phyloP scores from a whole-genome alignment of 352 stramenopile species.

The Phytophthora vignae region DNA sequence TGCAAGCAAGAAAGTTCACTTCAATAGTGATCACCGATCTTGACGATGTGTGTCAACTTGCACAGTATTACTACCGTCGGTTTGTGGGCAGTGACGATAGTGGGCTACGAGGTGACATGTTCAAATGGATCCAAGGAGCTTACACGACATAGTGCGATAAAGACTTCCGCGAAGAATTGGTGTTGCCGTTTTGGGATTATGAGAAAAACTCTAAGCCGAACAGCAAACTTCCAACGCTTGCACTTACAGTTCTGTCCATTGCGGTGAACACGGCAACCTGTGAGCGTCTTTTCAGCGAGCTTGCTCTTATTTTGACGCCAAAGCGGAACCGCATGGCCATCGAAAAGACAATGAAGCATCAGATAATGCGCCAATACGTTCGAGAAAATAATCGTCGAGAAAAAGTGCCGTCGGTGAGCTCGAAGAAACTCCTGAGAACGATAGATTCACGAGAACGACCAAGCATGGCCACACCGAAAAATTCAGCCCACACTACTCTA shows the following conservation, averaged over 20 bases:
- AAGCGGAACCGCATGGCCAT: neutral
- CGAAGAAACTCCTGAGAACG: constrained; percentile 12
- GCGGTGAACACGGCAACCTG: neutral
- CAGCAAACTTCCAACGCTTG: neutral
- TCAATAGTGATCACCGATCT: neutral
- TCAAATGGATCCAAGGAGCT: neutral
- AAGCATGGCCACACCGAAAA: neutral
- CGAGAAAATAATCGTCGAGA: constrained; percentile 6
- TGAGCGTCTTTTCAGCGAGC: neutral
- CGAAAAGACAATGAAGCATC: neutral
- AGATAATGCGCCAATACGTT: neutral
- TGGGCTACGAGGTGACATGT: neutral
- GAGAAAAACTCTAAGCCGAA: neutral
- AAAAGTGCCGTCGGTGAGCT: constrained; percentile 2
- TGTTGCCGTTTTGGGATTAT: neutral
- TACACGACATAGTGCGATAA: neutral
- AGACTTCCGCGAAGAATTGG: neutral
- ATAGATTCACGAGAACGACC: constrained; percentile 6
- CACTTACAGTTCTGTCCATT: neutral
- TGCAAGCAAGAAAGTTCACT: neutral
- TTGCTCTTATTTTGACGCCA: neutral
- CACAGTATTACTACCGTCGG: neutral
- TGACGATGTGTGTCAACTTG: neutral
- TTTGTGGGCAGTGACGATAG: neutral
- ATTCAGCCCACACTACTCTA: constrained; percentile 3